These are phyloP conservation scores for Mortierella alpina DNA, from an alignment of 192 early-diverging fungal species.

Conservation along the genomic window DNA sequence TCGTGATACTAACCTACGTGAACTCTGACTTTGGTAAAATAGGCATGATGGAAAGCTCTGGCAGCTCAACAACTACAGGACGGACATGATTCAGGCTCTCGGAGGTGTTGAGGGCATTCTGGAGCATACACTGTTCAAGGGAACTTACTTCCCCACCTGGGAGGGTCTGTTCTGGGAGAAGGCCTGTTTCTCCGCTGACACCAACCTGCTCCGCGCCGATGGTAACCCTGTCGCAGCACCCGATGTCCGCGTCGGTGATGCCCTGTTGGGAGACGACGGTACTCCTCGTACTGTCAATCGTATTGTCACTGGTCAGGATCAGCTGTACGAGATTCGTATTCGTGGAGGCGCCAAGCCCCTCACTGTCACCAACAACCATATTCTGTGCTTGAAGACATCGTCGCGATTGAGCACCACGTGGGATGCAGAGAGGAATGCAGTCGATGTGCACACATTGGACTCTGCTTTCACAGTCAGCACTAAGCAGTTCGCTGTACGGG, in stretches of 20 bases:
- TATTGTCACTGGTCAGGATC: conserved; percentile 44
- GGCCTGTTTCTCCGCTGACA: conserved; percentile 62
- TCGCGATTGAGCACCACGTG: conserved; percentile 12
- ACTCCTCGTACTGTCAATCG: conserved; percentile 47
- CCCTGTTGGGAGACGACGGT: conserved; percentile 63
- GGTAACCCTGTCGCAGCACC: conserved; percentile 46
- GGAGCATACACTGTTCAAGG: conserved; percentile 98
- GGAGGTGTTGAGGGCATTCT: conserved; percentile 99
- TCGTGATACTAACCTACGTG: background rate
- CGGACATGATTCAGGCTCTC: conserved; percentile 99
- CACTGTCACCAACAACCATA: conserved; percentile 51
- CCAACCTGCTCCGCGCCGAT: conserved; percentile 43
- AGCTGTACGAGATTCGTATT: conserved; percentile 34
- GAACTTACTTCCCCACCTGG: conserved; percentile 98
- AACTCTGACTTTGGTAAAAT: no score
- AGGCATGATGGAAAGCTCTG: conserved; percentile 91
- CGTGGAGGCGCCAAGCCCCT: conserved; percentile 21
- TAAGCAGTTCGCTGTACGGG: conserved; percentile 16
- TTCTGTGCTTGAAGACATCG: conserved; percentile 47
- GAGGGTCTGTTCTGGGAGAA: conserved; percentile 99
- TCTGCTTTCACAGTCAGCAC: background rate
- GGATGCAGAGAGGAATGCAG: conserved; percentile 9
- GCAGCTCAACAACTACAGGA: conserved; percentile 98
- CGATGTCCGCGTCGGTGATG: conserved; percentile 52
- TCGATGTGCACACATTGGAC: conserved; percentile 5